Evolutionary conservation across 1,284 basidiomycete genomes (phyloP).

Genomic region (Ustilago trichophora): DNA sequence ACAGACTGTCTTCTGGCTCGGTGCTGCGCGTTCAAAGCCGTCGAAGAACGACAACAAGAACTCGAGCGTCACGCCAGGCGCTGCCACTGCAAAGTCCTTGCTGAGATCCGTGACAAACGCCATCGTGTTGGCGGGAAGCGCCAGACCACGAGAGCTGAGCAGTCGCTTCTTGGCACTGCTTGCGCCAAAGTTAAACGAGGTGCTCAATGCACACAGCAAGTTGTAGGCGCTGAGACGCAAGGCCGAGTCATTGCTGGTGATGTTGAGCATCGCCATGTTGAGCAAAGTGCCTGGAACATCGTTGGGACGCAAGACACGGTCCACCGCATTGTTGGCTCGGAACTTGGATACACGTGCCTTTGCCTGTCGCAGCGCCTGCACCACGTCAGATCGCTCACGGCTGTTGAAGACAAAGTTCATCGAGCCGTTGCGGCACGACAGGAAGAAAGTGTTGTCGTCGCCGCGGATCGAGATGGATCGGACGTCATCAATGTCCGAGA

Average conservation of each 20-base stretch:
- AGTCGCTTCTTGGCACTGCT: slow-evolving; percentile 56
- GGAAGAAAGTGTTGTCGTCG: slow-evolving; percentile 63
- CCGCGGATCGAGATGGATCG: slow-evolving; percentile 59
- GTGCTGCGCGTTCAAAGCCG: slow-evolving; percentile 56
- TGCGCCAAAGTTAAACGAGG: slow-evolving; percentile 62
- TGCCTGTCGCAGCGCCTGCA: slow-evolving; percentile 61
- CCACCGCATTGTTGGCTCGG: slow-evolving; percentile 46
- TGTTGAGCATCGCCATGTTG: slow-evolving; percentile 65
- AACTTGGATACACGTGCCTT: slow-evolving; percentile 56
- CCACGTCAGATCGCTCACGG: slow-evolving; percentile 56
- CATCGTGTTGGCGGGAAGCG: slow-evolving; percentile 61
- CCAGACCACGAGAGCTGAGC: slow-evolving; percentile 55
- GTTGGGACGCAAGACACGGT: slow-evolving; percentile 55
- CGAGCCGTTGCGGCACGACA: slow-evolving; percentile 57
- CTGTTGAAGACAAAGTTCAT: slow-evolving; percentile 62
- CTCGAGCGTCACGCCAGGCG: slow-evolving; percentile 61
- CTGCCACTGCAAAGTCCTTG: slow-evolving; percentile 58
- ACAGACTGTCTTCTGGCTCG: slow-evolving; percentile 58
- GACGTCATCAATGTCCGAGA: slow-evolving; percentile 63
- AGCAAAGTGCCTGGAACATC: slow-evolving; percentile 63
- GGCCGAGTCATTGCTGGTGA: slow-evolving; percentile 52
- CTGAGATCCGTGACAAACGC: slow-evolving; percentile 59
- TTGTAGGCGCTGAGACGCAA: slow-evolving; percentile 60
- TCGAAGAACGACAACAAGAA: slow-evolving; percentile 63
- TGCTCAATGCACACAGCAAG: slow-evolving; percentile 61